These are phyloP conservation scores for Colletotrichum trifolii DNA, from an alignment of 2,329 filamentous ascomycete genomes.

Conservation along the genomic window DNA sequence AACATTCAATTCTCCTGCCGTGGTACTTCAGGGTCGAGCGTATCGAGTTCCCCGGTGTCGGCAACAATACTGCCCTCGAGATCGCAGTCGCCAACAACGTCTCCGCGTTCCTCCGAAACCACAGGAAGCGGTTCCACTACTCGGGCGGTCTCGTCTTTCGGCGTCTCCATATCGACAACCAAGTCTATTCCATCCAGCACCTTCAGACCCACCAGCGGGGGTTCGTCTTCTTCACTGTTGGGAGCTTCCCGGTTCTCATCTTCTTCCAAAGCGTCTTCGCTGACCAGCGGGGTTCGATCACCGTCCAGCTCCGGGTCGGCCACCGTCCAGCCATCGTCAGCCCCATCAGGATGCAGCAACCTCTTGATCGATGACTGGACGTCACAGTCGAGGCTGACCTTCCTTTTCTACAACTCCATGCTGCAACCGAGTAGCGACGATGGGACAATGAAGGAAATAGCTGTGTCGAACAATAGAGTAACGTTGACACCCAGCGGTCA, in stretches of 20 bases:
- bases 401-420: slow-evolving; percentile 70
- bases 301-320: slow-evolving; percentile 7
- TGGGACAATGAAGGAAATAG: slow-evolving; percentile 64
- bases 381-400: slow-evolving; percentile 71
- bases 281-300: neutral
- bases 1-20: slow-evolving; percentile 26
- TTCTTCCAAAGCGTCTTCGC: neutral
- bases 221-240: neutral
- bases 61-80: neutral
- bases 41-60: neutral
- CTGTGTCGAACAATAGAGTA: slow-evolving; percentile 61
- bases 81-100: neutral
- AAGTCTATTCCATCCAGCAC: neutral
- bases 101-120: neutral
- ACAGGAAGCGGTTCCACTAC: neutral
- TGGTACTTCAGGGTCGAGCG: neutral
- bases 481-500: slow-evolving; percentile 62
- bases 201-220: neutral
- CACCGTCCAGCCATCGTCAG: slow-evolving; percentile 21
- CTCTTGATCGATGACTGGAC: slow-evolving; percentile 69
- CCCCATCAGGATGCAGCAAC: slow-evolving; percentile 48
- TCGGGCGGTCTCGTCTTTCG: slow-evolving; percentile 2
- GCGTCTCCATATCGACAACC: neutral
- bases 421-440: slow-evolving; percentile 67
- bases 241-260: neutral